Conservation (phyloP, 2,329 filamentous ascomycete genomes). For the Cadophora luteo-olivacea region DNA sequence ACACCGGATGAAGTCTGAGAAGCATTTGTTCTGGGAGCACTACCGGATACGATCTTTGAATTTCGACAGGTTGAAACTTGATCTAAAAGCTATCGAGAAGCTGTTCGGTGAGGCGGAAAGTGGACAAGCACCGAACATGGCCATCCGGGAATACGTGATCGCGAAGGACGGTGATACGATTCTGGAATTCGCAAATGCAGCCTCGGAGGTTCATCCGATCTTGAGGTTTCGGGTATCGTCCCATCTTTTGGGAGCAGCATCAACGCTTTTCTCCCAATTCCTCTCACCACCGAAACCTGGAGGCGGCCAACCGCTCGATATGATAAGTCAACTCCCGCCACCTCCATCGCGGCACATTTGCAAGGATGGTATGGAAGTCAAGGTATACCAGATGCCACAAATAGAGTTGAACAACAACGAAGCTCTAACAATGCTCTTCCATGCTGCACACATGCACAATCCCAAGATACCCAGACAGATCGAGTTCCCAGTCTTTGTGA, state of each 20-base stretch:
- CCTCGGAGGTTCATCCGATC: constrained; percentile 47
- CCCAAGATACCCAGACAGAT: constrained; percentile 54
- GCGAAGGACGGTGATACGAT: constrained; percentile 55
- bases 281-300: constrained; percentile 44
- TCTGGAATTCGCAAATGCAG: constrained; percentile 57
- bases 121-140: constrained; percentile 49
- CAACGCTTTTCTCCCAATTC: constrained; percentile 58
- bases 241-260: constrained; percentile 56
- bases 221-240: constrained; percentile 60
- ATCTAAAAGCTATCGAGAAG: constrained; percentile 49
- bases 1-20: constrained; percentile 51
- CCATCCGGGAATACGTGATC: constrained; percentile 52
- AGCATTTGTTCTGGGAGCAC: constrained; percentile 52
- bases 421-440: constrained; percentile 54
- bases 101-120: constrained; percentile 51
- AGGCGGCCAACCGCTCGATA: constrained; percentile 27
- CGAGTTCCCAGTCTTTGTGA: constrained; percentile 56
- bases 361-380: constrained; percentile 52
- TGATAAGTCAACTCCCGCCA: constrained; percentile 38
- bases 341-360: constrained; percentile 48
- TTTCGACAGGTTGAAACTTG: constrained; percentile 53
- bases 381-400: constrained; percentile 60
- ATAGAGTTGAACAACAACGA: constrained; percentile 51
- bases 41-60: constrained; percentile 57
- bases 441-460: constrained; percentile 59